Evolutionary conservation across 2,329 filamentous ascomycete species (phyloP).

Genomic region (Fusarium protoensiforme): DNA sequence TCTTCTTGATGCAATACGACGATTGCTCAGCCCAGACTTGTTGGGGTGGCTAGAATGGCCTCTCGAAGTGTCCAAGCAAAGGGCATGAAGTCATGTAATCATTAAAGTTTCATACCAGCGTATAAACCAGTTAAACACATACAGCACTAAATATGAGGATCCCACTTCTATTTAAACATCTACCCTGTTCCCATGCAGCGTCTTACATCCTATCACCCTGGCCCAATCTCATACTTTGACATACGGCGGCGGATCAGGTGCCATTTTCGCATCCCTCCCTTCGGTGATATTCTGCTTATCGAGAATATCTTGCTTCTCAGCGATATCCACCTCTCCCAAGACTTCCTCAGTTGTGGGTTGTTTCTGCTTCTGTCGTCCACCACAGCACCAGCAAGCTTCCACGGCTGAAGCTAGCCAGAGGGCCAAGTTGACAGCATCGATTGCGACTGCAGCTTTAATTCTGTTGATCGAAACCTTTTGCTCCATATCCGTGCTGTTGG

Average conservation of each 20-base stretch:
- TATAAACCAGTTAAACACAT: not conserved
- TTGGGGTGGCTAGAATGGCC: slow-evolving; percentile 42
- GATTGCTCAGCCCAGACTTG: slow-evolving; percentile 28
- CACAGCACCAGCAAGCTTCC: slow-evolving; percentile 21
- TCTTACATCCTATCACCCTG: too few relatives aligned
- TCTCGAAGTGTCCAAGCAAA: slow-evolving; percentile 24
- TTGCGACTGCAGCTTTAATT: slow-evolving; percentile 1
- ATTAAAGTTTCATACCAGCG: not conserved
- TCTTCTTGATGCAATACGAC: slow-evolving; percentile 37
- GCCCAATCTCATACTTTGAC: not conserved
- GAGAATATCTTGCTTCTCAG: not conserved
- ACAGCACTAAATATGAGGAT: not conserved
- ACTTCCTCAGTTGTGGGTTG: not conserved
- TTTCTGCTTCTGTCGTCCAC: not conserved
- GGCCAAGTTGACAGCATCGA: slow-evolving; percentile 17
- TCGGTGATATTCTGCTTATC: not conserved
- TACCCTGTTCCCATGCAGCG: not conserved
- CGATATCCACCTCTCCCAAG: not conserved
- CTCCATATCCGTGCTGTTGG: not conserved
- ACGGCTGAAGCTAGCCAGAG: slow-evolving; percentile 17
- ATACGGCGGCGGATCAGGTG: slow-evolving; percentile 4
- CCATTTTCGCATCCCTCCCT: not conserved
- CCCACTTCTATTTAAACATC: not conserved
- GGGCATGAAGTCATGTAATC: slow-evolving; percentile 13
- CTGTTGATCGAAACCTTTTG: not conserved